These are phyloP conservation scores for Aschersonia sp. DNA, from an alignment of 2,329 filamentous ascomycete genomes.

Conservation along the genomic window DNA sequence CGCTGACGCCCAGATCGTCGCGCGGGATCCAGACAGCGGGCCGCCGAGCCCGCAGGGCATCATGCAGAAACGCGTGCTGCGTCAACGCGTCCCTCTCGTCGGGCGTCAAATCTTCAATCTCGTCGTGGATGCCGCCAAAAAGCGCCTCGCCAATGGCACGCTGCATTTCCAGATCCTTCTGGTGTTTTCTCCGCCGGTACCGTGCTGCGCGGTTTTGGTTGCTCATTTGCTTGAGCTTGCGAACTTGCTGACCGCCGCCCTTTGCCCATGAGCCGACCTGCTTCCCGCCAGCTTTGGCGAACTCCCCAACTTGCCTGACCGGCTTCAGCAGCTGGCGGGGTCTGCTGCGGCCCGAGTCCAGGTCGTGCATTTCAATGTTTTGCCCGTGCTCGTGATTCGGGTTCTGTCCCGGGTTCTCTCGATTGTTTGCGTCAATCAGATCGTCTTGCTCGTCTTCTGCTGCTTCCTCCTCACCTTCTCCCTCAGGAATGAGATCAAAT, in stretches of 20 bases:
- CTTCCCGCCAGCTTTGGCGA: constrained; percentile 21
- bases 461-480: constrained; percentile 20
- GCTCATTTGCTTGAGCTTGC: constrained; percentile 22
- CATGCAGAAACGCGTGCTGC: constrained; percentile 80
- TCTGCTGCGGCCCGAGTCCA: constrained; percentile 9
- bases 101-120: constrained; percentile 85
- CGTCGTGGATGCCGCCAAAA: constrained; percentile 78
- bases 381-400: constrained; percentile 18
- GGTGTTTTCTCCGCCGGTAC: constrained; percentile 33
- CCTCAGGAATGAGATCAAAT: constrained; percentile 44
- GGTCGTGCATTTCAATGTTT: constrained; percentile 24
- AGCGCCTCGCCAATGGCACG: constrained; percentile 62
- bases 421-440: constrained; percentile 25
- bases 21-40: constrained; percentile 90
- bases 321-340: constrained; percentile 24
- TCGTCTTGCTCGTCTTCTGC: constrained; percentile 37
- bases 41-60: constrained; percentile 66
- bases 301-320: constrained; percentile 30
- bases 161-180: constrained; percentile 57
- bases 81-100: constrained; percentile 78
- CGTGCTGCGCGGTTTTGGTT: constrained; percentile 24
- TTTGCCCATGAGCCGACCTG: constrained; percentile 20
- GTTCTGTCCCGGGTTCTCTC: constrained; percentile 12
- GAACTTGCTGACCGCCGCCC: constrained; percentile 32
- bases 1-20: constrained; percentile 78